Evolutionary conservation across 169 alveolate genomes (phyloP).

Genomic region (Cryptosporidium sp.): DNA sequence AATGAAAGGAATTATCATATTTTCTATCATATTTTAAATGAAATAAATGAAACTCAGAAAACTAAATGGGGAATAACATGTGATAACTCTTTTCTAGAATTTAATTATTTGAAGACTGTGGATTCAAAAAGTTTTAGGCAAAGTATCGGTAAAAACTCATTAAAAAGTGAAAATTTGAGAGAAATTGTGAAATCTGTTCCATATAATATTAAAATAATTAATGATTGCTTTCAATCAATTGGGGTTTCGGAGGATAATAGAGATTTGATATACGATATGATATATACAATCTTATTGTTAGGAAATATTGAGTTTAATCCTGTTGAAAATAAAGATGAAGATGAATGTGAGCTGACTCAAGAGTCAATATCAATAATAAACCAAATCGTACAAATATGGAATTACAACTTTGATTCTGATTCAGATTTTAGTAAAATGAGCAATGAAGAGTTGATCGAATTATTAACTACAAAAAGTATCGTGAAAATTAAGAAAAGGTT

Average conservation of each 20-base stretch:
- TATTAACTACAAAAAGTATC: conserved; percentile 79
- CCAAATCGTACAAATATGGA: conserved; percentile 30
- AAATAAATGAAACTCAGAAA: conserved; percentile 29
- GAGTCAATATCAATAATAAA: conserved; percentile 14
- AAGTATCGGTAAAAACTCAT: not conserved
- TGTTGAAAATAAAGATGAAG: conserved; percentile 43
- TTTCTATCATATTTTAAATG: conserved; percentile 53
- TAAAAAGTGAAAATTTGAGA: not conserved
- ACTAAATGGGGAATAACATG: conserved; percentile 4
- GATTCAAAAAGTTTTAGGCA: not conserved
- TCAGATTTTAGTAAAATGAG: not conserved
- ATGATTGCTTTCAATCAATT: conserved; percentile 60
- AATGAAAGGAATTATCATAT: conserved; percentile 79
- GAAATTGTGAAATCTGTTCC: conserved; percentile 32
- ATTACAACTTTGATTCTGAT: not conserved
- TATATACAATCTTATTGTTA: conserved; percentile 36
- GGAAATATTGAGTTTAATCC: conserved; percentile 57
- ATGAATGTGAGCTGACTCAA: conserved; percentile 45
- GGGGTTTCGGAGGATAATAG: conserved; percentile 8
- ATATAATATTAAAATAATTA: conserved; percentile 41
- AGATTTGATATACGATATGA: conserved; percentile 47
- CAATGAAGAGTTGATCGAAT: conserved; percentile 76
- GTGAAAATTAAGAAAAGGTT: conserved; percentile 78
- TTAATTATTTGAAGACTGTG: conserved; percentile 39
- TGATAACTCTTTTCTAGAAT: not conserved